These are phyloP conservation scores for Bipolaris sorokiniana DNA, from an alignment of 2,329 filamentous ascomycete genomes.

Conservation along the genomic window DNA sequence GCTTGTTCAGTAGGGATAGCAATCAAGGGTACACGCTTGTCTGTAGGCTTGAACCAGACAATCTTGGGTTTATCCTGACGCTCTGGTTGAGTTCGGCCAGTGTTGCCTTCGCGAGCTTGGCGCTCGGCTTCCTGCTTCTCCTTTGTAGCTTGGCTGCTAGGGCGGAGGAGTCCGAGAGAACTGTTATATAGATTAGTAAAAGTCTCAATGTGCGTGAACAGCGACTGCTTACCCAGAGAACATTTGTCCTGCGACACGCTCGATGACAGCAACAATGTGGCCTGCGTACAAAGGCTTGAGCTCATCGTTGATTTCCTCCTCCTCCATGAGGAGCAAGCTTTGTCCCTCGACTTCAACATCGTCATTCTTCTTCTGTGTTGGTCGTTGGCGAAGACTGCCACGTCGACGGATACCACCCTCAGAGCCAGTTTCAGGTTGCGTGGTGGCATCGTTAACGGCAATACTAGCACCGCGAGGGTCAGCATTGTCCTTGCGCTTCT, in stretches of 20 bases:
- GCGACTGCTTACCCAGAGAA: conserved; percentile 70
- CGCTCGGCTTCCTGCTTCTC: conserved; percentile 99
- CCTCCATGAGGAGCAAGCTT: conserved; percentile 93
- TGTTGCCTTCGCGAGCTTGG: conserved; percentile 81
- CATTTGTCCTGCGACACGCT: conserved; percentile 97
- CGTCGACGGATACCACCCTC: conserved; percentile 90
- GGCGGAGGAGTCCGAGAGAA: conserved; percentile 89
- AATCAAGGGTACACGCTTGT: conserved; percentile 97
- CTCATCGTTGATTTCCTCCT: conserved; percentile 98
- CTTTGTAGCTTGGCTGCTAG: conserved; percentile 97
- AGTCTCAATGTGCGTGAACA: not conserved
- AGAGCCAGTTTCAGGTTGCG: conserved; percentile 62
- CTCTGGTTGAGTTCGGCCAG: conserved; percentile 75
- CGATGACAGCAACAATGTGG: conserved; percentile 95
- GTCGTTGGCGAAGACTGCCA: conserved; percentile 93
- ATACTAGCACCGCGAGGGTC: conserved; percentile 83
- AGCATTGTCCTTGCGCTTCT: conserved; percentile 98
- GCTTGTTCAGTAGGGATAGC: conserved; percentile 98
- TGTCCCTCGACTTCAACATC: conserved; percentile 99
- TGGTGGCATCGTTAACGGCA: conserved; percentile 68
- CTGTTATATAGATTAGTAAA: conserved; percentile 46
- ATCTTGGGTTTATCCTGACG: conserved; percentile 99
- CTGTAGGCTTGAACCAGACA: conserved; percentile 99
- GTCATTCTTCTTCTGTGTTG: conserved; percentile 99
- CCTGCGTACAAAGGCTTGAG: conserved; percentile 97